A percentile compares a stretch with the other conserved stretches of the same genome.
These are phyloP conservation scores for Lasiosphaeris hirsuta DNA, from an alignment of 495 filamentous ascomycete genomes.

Conservation along the genomic window DNA sequence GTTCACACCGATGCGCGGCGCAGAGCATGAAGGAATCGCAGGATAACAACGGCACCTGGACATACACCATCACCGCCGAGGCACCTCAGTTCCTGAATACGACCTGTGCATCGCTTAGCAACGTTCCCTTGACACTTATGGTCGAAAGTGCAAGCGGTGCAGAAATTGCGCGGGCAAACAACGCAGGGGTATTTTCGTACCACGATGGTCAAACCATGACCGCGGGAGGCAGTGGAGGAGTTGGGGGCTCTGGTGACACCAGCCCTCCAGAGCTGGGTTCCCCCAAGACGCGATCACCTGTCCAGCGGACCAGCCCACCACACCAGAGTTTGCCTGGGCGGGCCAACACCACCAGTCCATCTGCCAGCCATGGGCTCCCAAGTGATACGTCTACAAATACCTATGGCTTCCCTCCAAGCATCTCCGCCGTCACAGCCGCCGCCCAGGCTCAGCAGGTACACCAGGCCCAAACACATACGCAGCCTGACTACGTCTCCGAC, in stretches of 20 bases:
- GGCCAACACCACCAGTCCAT: constrained; percentile 26
- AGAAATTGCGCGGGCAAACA: constrained; percentile 53
- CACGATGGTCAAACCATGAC: constrained; percentile 32
- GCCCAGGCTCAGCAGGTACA: not conserved
- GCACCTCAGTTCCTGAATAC: constrained; percentile 69
- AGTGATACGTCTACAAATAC: constrained; percentile 42
- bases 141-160: constrained; percentile 66
- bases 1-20: constrained; percentile 62
- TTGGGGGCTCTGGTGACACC: constrained; percentile 32
- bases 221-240: constrained; percentile 27
- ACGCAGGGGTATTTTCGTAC: constrained; percentile 79
- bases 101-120: constrained; percentile 58
- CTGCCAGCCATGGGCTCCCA: constrained; percentile 27
- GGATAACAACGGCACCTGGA: constrained; percentile 53
- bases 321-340: constrained; percentile 28
- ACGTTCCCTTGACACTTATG: constrained; percentile 67
- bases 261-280: constrained; percentile 45
- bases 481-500: constrained; percentile 29
- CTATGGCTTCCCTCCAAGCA: constrained; percentile 42
- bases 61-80: constrained; percentile 69
- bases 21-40: constrained; percentile 58
- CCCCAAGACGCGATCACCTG: constrained; percentile 45
- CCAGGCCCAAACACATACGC: constrained; percentile 22
- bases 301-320: constrained; percentile 37
- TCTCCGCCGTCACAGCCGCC: constrained; percentile 36